Conservation (phyloP, 1,284 basidiomycete species). For the Trametes sp. region DNA sequence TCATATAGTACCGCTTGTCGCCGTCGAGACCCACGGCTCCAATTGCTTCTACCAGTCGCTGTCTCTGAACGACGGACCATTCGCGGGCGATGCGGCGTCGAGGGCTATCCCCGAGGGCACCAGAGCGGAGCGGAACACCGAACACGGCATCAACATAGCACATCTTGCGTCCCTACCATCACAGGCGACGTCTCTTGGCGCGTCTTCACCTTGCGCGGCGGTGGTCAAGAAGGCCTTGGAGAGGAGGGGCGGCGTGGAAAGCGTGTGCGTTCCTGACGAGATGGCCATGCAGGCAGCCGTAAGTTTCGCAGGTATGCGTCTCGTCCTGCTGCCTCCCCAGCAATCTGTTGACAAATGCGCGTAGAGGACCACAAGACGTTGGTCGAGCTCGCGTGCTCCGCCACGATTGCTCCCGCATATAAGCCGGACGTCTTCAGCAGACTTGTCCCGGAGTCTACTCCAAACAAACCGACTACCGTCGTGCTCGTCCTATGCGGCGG, state of each 20-base stretch:
- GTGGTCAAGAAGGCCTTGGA: conserved; percentile 70
- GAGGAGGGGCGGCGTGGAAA: conserved; percentile 60
- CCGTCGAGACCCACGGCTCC: conserved; percentile 73
- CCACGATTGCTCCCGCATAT: conserved; percentile 72
- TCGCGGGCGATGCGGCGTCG: conserved; percentile 27
- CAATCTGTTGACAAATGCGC: background rate
- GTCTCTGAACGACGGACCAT: conserved; percentile 58
- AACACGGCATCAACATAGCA: conserved; percentile 58
- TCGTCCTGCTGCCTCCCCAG: background rate
- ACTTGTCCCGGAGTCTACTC: conserved; percentile 49
- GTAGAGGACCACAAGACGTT: conserved; percentile 78
- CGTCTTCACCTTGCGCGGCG: conserved; percentile 64
- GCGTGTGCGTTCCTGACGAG: conserved; percentile 70
- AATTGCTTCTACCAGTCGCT: conserved; percentile 78
- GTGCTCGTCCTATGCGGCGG: conserved; percentile 79
- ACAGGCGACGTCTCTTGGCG: conserved; percentile 73
- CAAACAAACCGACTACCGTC: conserved; percentile 45
- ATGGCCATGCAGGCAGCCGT: conserved; percentile 66
- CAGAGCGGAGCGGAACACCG: conserved; percentile 47
- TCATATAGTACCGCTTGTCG: conserved; percentile 72
- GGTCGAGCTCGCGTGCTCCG: conserved; percentile 75
- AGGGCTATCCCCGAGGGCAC: conserved; percentile 37
- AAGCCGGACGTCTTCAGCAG: conserved; percentile 59
- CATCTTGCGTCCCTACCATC: conserved; percentile 65
- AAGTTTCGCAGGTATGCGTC: conserved; percentile 61